A percentile compares a stretch with the other conserved stretches of the same genome.
phyloP scores from a whole-genome alignment of 2,329 filamentous ascomycete genomes.

The Colletotrichum brevisporum region DNA sequence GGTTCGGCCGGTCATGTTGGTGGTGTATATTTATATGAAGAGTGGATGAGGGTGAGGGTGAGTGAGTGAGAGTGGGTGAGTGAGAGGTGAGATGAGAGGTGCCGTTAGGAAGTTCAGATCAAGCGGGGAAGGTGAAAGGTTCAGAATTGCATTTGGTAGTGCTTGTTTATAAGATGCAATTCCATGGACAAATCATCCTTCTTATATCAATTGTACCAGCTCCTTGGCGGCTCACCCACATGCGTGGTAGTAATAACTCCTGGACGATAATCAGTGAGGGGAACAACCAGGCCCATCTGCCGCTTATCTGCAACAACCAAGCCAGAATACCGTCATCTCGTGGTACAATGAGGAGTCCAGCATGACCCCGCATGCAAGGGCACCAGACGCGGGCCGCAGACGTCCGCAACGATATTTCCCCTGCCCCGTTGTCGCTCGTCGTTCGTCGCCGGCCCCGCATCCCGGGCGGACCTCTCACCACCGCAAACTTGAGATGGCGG shows the following conservation, averaged over 20 bases:
- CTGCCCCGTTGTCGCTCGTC: background rate
- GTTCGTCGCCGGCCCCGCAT: background rate
- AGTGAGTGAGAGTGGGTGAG: background rate
- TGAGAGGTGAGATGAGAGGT: background rate
- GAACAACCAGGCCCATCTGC: background rate
- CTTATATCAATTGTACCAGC: too few species aligned
- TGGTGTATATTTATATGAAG: background rate
- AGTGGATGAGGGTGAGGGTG: background rate
- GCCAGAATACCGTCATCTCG: background rate
- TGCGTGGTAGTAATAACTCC: too few species aligned
- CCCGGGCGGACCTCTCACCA: slow-evolving; percentile 6
- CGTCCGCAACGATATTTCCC: slow-evolving; percentile 28
- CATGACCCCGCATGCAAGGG: slow-evolving; percentile 1
- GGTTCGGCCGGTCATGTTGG: slow-evolving; percentile 8
- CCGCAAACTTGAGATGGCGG: slow-evolving; percentile 11
- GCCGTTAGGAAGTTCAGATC: background rate
- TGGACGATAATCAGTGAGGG: background rate
- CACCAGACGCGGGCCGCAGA: slow-evolving; percentile 20
- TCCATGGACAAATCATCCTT: too few species aligned
- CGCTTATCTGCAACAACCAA: background rate
- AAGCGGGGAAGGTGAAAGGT: background rate
- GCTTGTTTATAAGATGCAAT: too few species aligned
- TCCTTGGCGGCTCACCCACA: too few species aligned
- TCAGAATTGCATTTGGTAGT: too few species aligned
- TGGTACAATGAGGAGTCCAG: background rate